Evolutionary conservation across 495 filamentous ascomycete species (phyloP).

Genomic region (Penicillium fimorum): DNA sequence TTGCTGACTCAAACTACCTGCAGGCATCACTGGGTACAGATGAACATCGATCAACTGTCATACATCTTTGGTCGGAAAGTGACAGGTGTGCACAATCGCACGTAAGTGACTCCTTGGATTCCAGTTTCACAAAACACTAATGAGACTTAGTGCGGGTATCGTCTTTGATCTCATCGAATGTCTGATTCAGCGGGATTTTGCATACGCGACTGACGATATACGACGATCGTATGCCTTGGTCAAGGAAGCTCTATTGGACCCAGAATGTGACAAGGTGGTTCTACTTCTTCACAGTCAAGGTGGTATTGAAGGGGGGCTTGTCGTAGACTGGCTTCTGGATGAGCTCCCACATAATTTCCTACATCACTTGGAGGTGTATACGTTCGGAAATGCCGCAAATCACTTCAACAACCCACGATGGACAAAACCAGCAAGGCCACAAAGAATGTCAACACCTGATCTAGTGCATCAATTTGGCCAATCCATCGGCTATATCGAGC

Average conservation of each 20-base stretch:
- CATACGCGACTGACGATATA: slow-evolving; percentile 68
- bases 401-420: slow-evolving; percentile 80
- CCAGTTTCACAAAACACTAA: background rate
- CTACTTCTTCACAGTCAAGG: slow-evolving; percentile 82
- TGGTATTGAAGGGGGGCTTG: slow-evolving; percentile 70
- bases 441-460: slow-evolving; percentile 1
- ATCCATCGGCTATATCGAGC: slow-evolving; percentile 71
- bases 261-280: slow-evolving; percentile 65
- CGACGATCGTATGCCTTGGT: slow-evolving; percentile 42
- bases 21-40: slow-evolving; percentile 53
- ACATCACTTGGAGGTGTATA: slow-evolving; percentile 76
- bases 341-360: slow-evolving; percentile 69
- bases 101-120: slow-evolving; percentile 36
- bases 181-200: slow-evolving; percentile 72
- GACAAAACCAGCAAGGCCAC: slow-evolving; percentile 19
- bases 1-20: slow-evolving; percentile 1
- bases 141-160: slow-evolving; percentile 47
- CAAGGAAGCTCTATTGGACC: slow-evolving; percentile 34
- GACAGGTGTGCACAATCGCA: slow-evolving; percentile 80
- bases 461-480: slow-evolving; percentile 16
- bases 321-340: slow-evolving; percentile 76
- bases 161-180: slow-evolving; percentile 76
- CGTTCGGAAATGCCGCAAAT: slow-evolving; percentile 80
- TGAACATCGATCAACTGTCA: slow-evolving; percentile 68
- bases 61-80: slow-evolving; percentile 72